phyloP scores from a whole-genome alignment of 257 asterid species.

The Knoxia roxburghii region DNA sequence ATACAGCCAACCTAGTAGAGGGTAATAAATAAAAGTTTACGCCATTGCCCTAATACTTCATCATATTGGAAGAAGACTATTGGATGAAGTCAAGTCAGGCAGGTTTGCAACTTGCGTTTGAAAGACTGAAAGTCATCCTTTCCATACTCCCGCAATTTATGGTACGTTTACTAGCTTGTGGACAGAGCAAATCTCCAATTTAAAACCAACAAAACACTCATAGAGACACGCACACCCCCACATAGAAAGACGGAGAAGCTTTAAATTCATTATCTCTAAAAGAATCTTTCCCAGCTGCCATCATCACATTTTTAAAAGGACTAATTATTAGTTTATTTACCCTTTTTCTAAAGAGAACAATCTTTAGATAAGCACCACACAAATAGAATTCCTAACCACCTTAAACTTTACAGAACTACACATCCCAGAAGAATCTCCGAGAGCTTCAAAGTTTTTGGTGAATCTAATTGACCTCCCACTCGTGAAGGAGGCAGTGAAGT shows the following conservation, averaged over 20 bases:
- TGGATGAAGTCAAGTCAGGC: neutral
- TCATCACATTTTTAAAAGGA: neutral
- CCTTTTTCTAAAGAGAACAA: neutral
- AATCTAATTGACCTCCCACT: neutral
- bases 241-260: neutral
- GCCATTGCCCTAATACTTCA: neutral
- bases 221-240: neutral
- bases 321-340: neutral
- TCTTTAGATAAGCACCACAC: neutral
- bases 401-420: neutral
- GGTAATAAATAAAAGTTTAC: too few species aligned
- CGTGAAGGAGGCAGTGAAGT: neutral
- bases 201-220: constrained; percentile 4
- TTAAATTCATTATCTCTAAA: neutral
- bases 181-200: neutral
- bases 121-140: constrained; percentile 10
- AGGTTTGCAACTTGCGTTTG: constrained; percentile 13
- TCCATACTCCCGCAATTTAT: constrained; percentile 1
- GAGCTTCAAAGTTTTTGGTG: neutral
- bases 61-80: neutral
- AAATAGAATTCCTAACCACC: neutral
- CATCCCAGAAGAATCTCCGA: neutral
- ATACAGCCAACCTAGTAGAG: neutral
- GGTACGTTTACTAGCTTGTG: constrained; percentile 16
- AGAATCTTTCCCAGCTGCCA: neutral